Conservation (phyloP, 2,329 filamentous ascomycete genomes). For the Stachybotrys chartarum region DNA sequence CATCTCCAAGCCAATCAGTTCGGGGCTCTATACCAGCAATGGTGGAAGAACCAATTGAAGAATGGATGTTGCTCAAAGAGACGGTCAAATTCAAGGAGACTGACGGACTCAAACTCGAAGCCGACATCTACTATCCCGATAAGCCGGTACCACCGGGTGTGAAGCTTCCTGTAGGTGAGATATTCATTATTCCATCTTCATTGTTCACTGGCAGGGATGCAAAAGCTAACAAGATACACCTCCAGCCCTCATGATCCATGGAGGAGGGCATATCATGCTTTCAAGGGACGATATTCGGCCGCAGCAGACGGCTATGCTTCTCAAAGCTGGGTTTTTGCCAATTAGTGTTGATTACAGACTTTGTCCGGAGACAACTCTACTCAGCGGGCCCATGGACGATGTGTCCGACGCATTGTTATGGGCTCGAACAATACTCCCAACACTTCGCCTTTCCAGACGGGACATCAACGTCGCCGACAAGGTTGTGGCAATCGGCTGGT, state of each 20-base stretch:
- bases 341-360: conserved; percentile 43
- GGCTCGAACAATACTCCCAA: conserved; percentile 24
- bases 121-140: conserved; percentile 3
- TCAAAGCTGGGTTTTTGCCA: conserved; percentile 33
- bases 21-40: background rate
- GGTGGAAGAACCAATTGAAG: background rate
- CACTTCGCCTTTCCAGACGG: conserved; percentile 8
- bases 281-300: conserved; percentile 28
- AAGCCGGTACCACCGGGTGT: background rate
- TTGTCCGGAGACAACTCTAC: conserved; percentile 38
- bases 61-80: background rate
- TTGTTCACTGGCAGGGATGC: background rate
- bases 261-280: conserved; percentile 33
- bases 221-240: background rate
- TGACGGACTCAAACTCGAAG: conserved; percentile 1
- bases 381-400: conserved; percentile 39
- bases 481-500: conserved; percentile 40
- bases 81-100: conserved; percentile 1
- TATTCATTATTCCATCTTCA: background rate
- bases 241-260: conserved; percentile 36
- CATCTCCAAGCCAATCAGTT: conserved; percentile 4
- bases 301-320: conserved; percentile 27
- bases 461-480: conserved; percentile 8
- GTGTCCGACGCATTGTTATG: conserved; percentile 33
- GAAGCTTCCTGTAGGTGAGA: background rate